Conservation (phyloP, 345 rosid genomes). For the Streptanthus diversifolius region DNA sequence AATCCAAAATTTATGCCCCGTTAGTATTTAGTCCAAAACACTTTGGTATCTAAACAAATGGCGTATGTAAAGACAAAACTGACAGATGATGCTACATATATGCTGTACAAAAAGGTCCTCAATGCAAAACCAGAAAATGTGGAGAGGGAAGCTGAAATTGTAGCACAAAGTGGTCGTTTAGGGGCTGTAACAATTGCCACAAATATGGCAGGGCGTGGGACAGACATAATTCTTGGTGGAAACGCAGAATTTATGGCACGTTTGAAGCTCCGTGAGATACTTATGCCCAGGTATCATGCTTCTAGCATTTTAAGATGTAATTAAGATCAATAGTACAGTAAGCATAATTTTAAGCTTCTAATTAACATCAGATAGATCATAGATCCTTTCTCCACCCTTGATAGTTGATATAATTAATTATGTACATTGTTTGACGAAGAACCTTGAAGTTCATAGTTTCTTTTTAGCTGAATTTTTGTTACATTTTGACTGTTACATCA, state of each 20-base stretch:
- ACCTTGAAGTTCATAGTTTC: background rate
- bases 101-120: slow-evolving; percentile 60
- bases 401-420: background rate
- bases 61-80: slow-evolving; percentile 2
- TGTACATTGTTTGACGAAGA: slow-evolving; percentile 9
- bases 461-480: slow-evolving; percentile 11
- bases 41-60: background rate
- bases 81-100: slow-evolving; percentile 13
- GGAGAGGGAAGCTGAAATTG: slow-evolving; percentile 99
- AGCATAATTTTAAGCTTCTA: background rate
- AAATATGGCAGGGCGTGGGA: slow-evolving; percentile 99
- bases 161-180: slow-evolving; percentile 96
- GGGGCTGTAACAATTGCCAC: slow-evolving; percentile 98
- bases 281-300: slow-evolving; percentile 81
- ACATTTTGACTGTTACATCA: slow-evolving; percentile 36
- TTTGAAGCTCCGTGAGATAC: slow-evolving; percentile 93
- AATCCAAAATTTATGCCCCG: background rate
- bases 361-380: background rate
- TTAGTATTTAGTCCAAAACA: background rate
- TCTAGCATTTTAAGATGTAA: background rate
- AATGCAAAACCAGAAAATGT: slow-evolving; percentile 99
- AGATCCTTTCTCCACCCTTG: background rate
- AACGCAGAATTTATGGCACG: slow-evolving; percentile 98
- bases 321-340: background rate
- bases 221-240: slow-evolving; percentile 97